Conservation (phyloP, 768 basidiomycete genomes). For the Calvatia gigantea region DNA sequence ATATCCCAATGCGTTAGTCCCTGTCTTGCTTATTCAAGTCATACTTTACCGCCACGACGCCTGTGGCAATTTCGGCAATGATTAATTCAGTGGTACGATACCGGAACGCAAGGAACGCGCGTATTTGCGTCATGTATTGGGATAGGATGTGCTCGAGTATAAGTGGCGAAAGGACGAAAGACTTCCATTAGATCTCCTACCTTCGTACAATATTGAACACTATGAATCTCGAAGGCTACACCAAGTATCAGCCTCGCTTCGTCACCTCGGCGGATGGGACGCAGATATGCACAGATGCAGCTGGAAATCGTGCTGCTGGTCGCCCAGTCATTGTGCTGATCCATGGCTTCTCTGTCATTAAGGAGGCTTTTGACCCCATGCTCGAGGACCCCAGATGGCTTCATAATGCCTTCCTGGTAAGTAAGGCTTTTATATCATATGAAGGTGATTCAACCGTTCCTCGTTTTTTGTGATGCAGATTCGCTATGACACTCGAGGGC, state of each 20-base stretch:
- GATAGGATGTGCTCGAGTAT: too few species aligned
- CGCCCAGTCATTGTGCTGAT: slow-evolving; percentile 32
- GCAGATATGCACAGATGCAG: slow-evolving; percentile 30
- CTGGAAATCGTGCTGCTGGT: slow-evolving; percentile 22
- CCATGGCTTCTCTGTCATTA: slow-evolving; percentile 29
- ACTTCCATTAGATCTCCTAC: neutral
- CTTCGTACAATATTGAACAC: neutral
- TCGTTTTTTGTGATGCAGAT: too few species aligned
- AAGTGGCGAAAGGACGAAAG: too few species aligned
- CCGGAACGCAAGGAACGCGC: too few species aligned
- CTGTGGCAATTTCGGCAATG: too few species aligned
- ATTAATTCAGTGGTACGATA: too few species aligned
- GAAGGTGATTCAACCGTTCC: too few species aligned
- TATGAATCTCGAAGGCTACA: too few species aligned
- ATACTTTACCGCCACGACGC: too few species aligned
- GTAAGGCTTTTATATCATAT: neutral
- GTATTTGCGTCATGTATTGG: too few species aligned
- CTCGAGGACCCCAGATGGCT: slow-evolving; percentile 27
- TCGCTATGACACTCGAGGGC: slow-evolving; percentile 30
- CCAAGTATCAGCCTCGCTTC: neutral
- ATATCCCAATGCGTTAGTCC: too few species aligned
- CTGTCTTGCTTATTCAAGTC: too few species aligned
- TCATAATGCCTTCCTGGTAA: slow-evolving; percentile 20
- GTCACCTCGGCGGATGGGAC: slow-evolving; percentile 30
- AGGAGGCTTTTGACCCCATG: slow-evolving; percentile 28